Evolutionary conservation across 2,329 filamentous ascomycete species (phyloP), one percentile per base, ranked within the genome.

Genomic region (Apiospora marii): DNA sequence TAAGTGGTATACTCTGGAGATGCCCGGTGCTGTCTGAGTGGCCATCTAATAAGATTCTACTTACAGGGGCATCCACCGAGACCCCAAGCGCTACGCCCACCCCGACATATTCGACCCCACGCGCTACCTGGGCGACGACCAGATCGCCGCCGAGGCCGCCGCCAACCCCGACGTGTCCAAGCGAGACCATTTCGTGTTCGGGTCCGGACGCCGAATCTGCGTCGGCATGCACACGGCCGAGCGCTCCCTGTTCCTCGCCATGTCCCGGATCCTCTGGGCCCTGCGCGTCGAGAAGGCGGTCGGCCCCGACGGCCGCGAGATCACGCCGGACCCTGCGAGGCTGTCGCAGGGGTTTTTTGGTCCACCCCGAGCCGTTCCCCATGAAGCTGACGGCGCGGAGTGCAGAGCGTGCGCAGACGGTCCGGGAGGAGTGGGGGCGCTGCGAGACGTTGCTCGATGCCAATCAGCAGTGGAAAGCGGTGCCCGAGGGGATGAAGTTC

Each of bases 201-300:
- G 89, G 27, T 86, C 85, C 12, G 89, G 89, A 1, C 82, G 89
- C 7, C 83, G 89, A 34, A 84, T 89, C 58, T 91, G 89, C 76
- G 88, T 85, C 0, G 89, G 89, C 0, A 87, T 88, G 43, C 86
- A 89, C 70, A 81, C 91, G 2, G 87, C 87, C 0, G 85, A 87
- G 71, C 83, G 84, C 7, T 83, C 81, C 13, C 74, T 89, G 19
- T 87, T 86, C 74, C 80, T 89, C 10, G 83, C 78, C 16, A 84
- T 88, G 44, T 80, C 85, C 1, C 80, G 84, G 8, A 81, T 88
- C n/a, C 76, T 87, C 34, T 87, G 86, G 85, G 83, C 82, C 0
- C 87, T 85, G 72, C 74, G 84, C 48, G 79, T 85, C 41, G 49
- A 72, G 34, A 64, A 73, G 49, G 77, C 80, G 0, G 71, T 77